A percentile compares a stretch with the other conserved stretches of the same genome.
These are phyloP conservation scores for Sporodiniella umbellata DNA, from an alignment of 371 early-diverging fungal species.

Conservation along the genomic window DNA sequence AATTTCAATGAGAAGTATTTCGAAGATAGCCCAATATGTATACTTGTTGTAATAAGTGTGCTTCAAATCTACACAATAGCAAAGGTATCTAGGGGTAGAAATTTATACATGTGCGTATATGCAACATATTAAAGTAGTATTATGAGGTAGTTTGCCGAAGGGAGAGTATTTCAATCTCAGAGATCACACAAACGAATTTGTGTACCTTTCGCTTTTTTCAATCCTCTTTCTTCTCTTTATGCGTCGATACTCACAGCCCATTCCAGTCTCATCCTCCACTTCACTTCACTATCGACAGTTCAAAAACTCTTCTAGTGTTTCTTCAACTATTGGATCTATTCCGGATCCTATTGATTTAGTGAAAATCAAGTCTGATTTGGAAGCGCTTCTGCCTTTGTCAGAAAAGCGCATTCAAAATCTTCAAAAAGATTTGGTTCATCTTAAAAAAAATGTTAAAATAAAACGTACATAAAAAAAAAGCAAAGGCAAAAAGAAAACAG, in stretches of 20 bases:
- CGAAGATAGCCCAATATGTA: too few relatives aligned
- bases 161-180: background rate
- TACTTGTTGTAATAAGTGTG: too few relatives aligned
- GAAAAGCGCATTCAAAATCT: constrained; percentile 28
- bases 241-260: constrained; percentile 25
- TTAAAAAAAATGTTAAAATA: constrained; percentile 14
- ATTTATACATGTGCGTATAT: too few relatives aligned
- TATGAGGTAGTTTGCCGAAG: background rate
- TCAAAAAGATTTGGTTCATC: constrained; percentile 23
- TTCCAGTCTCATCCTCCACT: constrained; percentile 31
- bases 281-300: constrained; percentile 25
- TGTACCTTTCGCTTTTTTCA: background rate
- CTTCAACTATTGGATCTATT: constrained; percentile 24
- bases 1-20: too few relatives aligned
- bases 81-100: too few relatives aligned
- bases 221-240: background rate
- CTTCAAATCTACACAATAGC: too few relatives aligned
- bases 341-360: constrained; percentile 35
- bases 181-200: background rate
- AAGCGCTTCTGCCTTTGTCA: constrained; percentile 29
- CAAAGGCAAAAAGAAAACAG: background rate
- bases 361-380: constrained; percentile 38
- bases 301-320: constrained; percentile 19
- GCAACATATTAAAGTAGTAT: too few relatives aligned
- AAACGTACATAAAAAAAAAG: background rate